phyloP scores from a whole-genome alignment of 257 asterid genomes.

The Solanum corneliomulleri region DNA sequence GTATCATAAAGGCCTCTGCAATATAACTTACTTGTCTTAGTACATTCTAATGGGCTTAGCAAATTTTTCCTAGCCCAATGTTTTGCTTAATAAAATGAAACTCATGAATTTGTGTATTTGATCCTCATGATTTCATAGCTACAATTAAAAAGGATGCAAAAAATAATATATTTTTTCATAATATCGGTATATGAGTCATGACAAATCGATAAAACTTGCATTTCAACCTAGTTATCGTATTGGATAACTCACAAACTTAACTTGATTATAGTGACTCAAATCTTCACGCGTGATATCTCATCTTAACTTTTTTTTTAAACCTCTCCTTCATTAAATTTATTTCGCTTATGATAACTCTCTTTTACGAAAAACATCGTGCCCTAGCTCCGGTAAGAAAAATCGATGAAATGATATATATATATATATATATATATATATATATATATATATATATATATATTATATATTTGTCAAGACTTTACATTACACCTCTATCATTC shows the following conservation, averaged over 20 bases:
- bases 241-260: background rate
- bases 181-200: background rate
- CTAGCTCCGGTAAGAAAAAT: background rate
- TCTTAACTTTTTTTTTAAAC: background rate
- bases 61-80: background rate
- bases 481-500: background rate
- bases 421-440: too few relatives aligned
- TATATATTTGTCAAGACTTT: background rate
- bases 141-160: too few relatives aligned
- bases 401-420: background rate
- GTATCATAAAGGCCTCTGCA: too few relatives aligned
- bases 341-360: background rate
- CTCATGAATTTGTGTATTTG: background rate
- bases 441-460: too few relatives aligned
- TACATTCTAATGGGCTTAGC: background rate
- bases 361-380: background rate
- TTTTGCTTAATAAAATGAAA: background rate
- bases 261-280: background rate
- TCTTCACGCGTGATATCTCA: background rate
- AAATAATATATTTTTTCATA: too few relatives aligned
- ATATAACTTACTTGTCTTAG: background rate
- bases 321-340: background rate
- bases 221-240: background rate
- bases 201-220: fast-evolving
- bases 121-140: background rate